Evolutionary conservation across 2,329 filamentous ascomycete genomes (phyloP), one percentile per base, ranked within the genome.

Genomic region (Aspergillus jensenii): DNA sequence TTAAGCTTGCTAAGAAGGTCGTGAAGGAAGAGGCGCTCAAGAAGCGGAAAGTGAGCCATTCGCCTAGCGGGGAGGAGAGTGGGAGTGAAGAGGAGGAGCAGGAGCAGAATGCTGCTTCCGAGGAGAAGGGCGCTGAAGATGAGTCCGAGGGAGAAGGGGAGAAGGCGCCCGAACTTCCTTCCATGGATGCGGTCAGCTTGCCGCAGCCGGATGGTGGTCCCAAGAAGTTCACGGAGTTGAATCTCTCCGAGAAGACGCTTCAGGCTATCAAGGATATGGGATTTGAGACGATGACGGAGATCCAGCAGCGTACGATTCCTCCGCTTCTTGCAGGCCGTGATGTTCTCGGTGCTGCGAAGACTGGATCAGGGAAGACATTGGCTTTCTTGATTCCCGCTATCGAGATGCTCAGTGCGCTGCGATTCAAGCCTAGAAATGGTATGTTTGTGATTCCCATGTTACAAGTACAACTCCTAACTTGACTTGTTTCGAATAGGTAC

Each of bases 241-340:
- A 90, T 55, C 83, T 99, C 11, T 95, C 91, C 1, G 89, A 93
- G 23, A 92, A 90, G 76, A 97, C 92, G 0, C 89, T 93, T 83
- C 87, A 89, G 78, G 93, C 92, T 8, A 92, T 97, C 67, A 78
- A 87, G 58, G 90, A 90, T 63, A 98, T 99, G 93, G 90, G 90
- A 14, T 97, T 98, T 73, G 88, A 90, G 70, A 93, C 84, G 48
- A 97, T 99, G 93, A 98, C 95, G 1, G 90, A 95, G 74, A 97
- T 98, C 65, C 95, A 98, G 76, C 85, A 87, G 67, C 84, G 90
- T 71, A 89, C 89, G 12, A 96, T 98, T 56, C 93, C 93, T 4
- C 92, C 93, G 19, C 81, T 96, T 47, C 81, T 98, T 59, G 91
- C 93, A 43, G 95, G 95, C 62, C 88, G 90, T 71, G 93, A 98